Evolutionary conservation across 1,284 basidiomycete species (phyloP), one percentile per base, ranked within the genome.

Genomic region (Cutaneotrichosporon curvatum): DNA sequence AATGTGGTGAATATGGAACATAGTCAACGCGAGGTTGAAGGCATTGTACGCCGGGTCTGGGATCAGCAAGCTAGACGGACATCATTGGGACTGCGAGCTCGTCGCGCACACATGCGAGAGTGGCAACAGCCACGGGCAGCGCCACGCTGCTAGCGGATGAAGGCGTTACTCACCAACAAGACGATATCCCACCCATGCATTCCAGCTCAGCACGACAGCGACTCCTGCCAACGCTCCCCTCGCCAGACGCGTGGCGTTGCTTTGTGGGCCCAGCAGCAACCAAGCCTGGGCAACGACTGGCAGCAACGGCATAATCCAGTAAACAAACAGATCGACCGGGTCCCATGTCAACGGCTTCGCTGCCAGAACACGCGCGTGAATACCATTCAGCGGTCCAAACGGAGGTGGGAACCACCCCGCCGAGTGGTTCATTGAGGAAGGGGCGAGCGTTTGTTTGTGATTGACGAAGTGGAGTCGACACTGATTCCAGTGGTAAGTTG

Each of bases 1-100:
- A 4, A 47, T 40, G 2, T 66, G 44, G 40, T 67, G 65, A 9
- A 70, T 36, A 19, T 48, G 43, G 19, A 55, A 48, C 18, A 68
- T 59, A 4, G 50, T 56, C 20, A 60, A 18, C 23, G 53, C 58
- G 34, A 59, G 56, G 48, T 68, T 68, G 47, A 63, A 58, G 0
- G 58, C 60, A 38, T 65, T 63, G 33, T 53, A 43, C 22, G 53
- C 43, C 21, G 58, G 59, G 40, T 59, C 65, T 67, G 47, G 15
- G 14, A 37, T 48, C 11, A 48, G 47, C 31, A 28, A 28, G 25
- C 25, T 12, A 28, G 25, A 28, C 8, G 25, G 25, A 28, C 7
- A 12, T 12, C 7, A 12, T 28, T 7, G 25, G 25, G 8, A 28
- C 11, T 22, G 36, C 19, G 11, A 8, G 12, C 36, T 10, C 15